Conservation (phyloP, 75 land plant genomes). For the Larix kaempferi region DNA sequence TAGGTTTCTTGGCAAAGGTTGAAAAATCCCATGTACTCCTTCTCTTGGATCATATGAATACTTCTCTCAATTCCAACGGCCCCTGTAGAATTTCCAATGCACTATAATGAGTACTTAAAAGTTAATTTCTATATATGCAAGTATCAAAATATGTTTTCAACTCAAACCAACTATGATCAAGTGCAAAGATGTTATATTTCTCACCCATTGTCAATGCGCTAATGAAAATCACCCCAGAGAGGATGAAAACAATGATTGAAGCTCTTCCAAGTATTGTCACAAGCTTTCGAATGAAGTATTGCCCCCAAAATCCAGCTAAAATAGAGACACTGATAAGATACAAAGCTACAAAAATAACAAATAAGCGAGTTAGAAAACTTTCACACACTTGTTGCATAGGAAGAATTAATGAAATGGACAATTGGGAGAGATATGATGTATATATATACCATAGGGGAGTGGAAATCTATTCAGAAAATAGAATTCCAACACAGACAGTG, state of each 20-base stretch:
- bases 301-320: slow-evolving; percentile 82
- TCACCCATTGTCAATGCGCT: slow-evolving; percentile 82
- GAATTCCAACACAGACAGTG: slow-evolving; percentile 82
- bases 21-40: slow-evolving; percentile 8
- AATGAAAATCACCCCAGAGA: slow-evolving; percentile 61
- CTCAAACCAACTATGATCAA: not conserved
- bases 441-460: slow-evolving; percentile 56
- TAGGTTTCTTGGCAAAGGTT: slow-evolving; percentile 3
- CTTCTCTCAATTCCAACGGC: slow-evolving; percentile 9
- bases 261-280: slow-evolving; percentile 51
- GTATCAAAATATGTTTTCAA: not conserved
- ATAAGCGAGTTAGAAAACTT: not conserved
- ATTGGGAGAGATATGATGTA: not conserved
- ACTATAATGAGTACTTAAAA: too few species aligned
- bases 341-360: slow-evolving; percentile 49
- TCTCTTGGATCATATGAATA: slow-evolving; percentile 4
- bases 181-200: not conserved
- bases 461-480: slow-evolving; percentile 88
- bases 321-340: slow-evolving; percentile 60
- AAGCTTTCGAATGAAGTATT: slow-evolving; percentile 45
- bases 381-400: not conserved
- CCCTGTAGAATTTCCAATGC: not conserved
- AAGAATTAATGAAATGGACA: not conserved
- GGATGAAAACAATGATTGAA: slow-evolving; percentile 75
- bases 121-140: not conserved